Conservation (phyloP, 257 asterid species). For the Thymus quinquecostatus region DNA sequence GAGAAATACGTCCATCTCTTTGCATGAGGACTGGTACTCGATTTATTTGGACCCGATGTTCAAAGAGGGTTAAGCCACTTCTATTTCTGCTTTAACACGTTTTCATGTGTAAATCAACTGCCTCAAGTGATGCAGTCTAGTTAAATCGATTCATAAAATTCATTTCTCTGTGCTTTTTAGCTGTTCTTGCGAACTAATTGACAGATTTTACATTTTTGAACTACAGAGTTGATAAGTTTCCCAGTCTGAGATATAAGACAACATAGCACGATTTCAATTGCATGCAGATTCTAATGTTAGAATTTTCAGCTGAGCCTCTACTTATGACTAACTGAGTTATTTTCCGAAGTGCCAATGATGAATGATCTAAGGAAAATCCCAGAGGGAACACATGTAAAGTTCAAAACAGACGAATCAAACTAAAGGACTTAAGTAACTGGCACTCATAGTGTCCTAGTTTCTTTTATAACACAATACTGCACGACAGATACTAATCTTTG, state of each 20-base stretch:
- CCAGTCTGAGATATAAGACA: neutral
- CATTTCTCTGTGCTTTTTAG: too few relatives aligned
- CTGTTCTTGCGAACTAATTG: neutral
- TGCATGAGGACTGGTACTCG: constrained; percentile 9
- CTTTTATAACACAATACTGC: too few relatives aligned
- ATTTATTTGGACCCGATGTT: too few relatives aligned
- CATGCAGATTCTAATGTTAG: neutral
- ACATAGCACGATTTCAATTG: neutral
- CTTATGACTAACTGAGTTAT: neutral
- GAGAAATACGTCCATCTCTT: constrained; percentile 31
- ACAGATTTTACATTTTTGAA: neutral
- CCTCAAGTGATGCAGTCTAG: neutral
- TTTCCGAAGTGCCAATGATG: neutral
- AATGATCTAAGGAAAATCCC: neutral
- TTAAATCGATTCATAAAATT: neutral
- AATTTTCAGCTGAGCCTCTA: too few relatives aligned
- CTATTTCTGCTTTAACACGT: too few relatives aligned
- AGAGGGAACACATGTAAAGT: neutral
- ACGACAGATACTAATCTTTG: too few relatives aligned
- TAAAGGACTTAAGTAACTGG: neutral
- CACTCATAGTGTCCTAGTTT: too few relatives aligned
- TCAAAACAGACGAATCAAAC: neutral
- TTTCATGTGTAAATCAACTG: too few relatives aligned
- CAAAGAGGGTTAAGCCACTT: too few relatives aligned
- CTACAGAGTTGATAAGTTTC: neutral